phyloP scores from a whole-genome alignment of 2,329 filamentous ascomycete species.

The Phyllosticta citriasiana region DNA sequence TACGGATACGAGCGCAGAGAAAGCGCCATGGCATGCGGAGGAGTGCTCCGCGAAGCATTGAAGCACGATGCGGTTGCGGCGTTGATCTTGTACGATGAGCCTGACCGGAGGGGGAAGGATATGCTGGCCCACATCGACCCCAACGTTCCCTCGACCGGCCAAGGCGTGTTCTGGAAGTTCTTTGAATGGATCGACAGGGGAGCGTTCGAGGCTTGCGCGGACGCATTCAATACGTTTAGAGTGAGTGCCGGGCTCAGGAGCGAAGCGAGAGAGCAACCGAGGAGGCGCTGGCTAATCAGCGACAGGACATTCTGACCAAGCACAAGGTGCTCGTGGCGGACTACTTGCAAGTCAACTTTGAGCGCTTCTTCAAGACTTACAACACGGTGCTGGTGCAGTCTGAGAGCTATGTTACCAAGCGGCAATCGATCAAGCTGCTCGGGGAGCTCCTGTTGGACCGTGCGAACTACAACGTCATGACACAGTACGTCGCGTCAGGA shows the following conservation, averaged over 20 bases:
- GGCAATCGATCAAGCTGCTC: constrained; percentile 93
- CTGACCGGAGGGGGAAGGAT: constrained; percentile 59
- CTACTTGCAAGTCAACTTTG: constrained; percentile 83
- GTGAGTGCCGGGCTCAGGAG: constrained; percentile 36
- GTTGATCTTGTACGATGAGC: constrained; percentile 87
- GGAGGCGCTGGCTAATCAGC: constrained; percentile 13
- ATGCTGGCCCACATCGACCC: constrained; percentile 63
- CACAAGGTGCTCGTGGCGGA: constrained; percentile 86
- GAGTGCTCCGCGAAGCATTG: constrained; percentile 76
- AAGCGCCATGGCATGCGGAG: constrained; percentile 83
- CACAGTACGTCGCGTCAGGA: constrained; percentile 85
- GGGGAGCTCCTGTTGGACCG: constrained; percentile 91
- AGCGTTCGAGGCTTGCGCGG: constrained; percentile 91
- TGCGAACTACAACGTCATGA: constrained; percentile 98
- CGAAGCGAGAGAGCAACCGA: background rate
- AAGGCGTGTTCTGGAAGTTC: constrained; percentile 91
- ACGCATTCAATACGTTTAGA: constrained; percentile 95
- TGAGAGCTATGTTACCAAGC: constrained; percentile 93
- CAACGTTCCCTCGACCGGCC: constrained; percentile 63
- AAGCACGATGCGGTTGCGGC: constrained; percentile 88
- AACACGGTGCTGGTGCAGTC: constrained; percentile 82
- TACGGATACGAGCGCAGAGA: constrained; percentile 83
- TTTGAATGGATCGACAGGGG: constrained; percentile 96
- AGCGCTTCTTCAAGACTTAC: constrained; percentile 85
- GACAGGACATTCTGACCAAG: constrained; percentile 79